Evolutionary conservation across 345 rosid genomes (phyloP).

Genomic region (Salix arbutifolia): DNA sequence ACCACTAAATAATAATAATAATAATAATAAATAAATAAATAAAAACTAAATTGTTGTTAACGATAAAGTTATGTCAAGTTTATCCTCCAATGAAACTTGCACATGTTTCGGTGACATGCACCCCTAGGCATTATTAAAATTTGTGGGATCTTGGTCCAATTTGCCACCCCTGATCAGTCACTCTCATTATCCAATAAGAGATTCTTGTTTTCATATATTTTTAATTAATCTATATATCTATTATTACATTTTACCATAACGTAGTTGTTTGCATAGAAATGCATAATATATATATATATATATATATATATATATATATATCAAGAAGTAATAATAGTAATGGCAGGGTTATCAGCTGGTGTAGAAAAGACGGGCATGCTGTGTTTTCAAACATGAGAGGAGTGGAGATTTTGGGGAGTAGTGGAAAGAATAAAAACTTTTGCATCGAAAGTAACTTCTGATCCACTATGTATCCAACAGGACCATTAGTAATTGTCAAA

Average conservation of each 20-base stretch:
- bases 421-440: neutral
- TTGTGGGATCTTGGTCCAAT: neutral
- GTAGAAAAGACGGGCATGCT: neutral
- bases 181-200: neutral
- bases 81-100: no score
- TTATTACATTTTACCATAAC: neutral
- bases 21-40: no score
- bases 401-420: neutral
- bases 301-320: neutral
- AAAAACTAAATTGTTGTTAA: no score
- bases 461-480: neutral
- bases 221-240: neutral
- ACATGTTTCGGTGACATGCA: no score
- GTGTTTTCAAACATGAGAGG: neutral
- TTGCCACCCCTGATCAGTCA: neutral
- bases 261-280: neutral
- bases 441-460: neutral
- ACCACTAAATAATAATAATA: no score
- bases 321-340: neutral
- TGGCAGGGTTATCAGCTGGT: neutral
- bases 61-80: no score
- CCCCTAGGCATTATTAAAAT: no score
- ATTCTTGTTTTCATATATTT: neutral
- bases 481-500: neutral
- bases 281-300: neutral